Base-by-base conservation (phyloP, 2,329 filamentous ascomycete species). In the Hypoxylon sp. region DNA sequence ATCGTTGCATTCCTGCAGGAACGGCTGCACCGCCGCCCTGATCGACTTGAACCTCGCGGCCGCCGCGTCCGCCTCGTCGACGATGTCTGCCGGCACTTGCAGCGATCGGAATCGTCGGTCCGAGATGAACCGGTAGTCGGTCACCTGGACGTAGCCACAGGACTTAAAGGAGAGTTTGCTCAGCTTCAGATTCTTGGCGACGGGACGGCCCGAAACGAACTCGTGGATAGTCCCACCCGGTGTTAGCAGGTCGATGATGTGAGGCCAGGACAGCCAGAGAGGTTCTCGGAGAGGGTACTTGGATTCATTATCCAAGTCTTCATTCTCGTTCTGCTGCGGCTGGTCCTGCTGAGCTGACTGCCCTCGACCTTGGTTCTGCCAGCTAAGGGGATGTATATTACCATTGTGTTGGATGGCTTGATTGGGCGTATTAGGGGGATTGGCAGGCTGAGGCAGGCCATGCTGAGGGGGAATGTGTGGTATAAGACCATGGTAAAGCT, bases 71-170 rank as follows among this genome's bases (percentile, higher is more conserved):
- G 8, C 14, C 12, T 8, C 5, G 4, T 3, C 1, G 22, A 4
- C 4, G 38, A 53, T 7, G 24, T 2, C 0, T 1, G 6, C 2
- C 18, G 52, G 12, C 6, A 28, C 9, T 11, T n/a, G 8, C 3
- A 12, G 30, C 4, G 11, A 1, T 2, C 12, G 64, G 9, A 65
- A 40, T 2, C 75, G 73, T 18, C 64, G 52, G n/a, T 60, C 12
- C 11, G 69, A 66, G 7, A 82, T 74, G 24, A 73, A 72, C 0
- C 72, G 56, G 0, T 65, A 28, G 16, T 79, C 76, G 4, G 36
- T 52, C 1, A 89, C 73, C 4, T 77, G 74, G 32, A 83, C 85
- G 70, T 90, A 90, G 52, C 88, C 88, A 72, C 88, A 90, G 0
- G 87, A 89, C 30, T 82, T 83, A 75, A 90, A 84, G 0, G 81